A percentile compares a stretch with the other conserved stretches of the same genome.
Evolutionary conservation across 257 asterid genomes (phyloP).

Genomic region (Sherardia arvensis): DNA sequence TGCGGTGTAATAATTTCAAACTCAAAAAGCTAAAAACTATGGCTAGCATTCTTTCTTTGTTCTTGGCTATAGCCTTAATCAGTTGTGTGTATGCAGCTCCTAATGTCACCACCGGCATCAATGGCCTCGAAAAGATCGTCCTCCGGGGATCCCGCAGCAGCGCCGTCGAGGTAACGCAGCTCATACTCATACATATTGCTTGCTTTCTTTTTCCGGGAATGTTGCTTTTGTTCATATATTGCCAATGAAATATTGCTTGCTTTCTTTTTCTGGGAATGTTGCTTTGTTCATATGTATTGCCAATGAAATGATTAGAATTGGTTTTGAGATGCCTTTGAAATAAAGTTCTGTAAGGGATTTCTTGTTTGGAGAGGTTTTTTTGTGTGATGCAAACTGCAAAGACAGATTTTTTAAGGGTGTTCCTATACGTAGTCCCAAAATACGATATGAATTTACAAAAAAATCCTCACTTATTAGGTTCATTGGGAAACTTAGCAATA

Average conservation of each 20-base stretch:
- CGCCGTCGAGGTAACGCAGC: constrained; percentile 65
- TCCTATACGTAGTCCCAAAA: too few species aligned
- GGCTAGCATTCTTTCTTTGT: constrained; percentile 11
- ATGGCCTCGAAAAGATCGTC: constrained; percentile 79
- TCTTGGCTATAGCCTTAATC: constrained; percentile 22
- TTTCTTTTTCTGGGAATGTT: neutral
- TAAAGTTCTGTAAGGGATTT: neutral
- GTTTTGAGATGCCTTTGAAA: neutral
- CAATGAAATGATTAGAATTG: neutral
- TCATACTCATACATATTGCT: neutral
- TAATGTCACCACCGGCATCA: constrained; percentile 59
- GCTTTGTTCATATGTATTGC: neutral
- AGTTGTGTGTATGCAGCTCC: too few species aligned
- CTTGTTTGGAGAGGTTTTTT: neutral
- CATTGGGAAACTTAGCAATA: too few species aligned
- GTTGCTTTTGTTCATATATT: neutral
- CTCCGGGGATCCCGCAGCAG: constrained; percentile 82
- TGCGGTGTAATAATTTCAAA: neutral
- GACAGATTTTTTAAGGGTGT: neutral
- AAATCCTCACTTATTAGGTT: too few species aligned
- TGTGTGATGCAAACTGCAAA: neutral
- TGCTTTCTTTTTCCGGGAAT: neutral
- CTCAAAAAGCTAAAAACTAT: neutral
- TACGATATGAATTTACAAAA: too few species aligned
- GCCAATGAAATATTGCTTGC: too few species aligned